These are phyloP conservation scores for Volvox africanus DNA, from an alignment of 139 green algal genomes.

Conservation along the genomic window DNA sequence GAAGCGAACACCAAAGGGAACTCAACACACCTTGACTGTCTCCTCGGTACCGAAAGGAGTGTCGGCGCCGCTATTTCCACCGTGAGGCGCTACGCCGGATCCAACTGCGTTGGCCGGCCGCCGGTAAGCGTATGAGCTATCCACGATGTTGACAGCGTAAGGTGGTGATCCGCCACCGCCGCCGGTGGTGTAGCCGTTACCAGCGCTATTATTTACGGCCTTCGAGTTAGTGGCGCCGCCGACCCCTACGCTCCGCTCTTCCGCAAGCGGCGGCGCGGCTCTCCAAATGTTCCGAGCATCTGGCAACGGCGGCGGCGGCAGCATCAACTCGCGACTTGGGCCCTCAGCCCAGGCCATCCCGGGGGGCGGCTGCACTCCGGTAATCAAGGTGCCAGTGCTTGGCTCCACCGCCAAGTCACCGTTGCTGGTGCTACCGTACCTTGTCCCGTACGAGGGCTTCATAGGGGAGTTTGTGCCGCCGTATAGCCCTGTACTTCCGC, in stretches of 20 bases:
- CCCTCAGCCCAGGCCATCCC: neutral
- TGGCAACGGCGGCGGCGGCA: neutral
- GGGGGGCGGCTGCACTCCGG: neutral
- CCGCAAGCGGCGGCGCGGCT: neutral
- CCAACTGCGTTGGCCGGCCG: conserved; percentile 12
- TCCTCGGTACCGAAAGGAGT: conserved; percentile 22
- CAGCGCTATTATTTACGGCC: neutral
- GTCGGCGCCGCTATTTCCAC: neutral
- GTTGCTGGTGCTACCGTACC: neutral
- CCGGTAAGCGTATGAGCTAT: conserved; percentile 25
- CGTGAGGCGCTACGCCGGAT: neutral
- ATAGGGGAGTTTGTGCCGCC: neutral
- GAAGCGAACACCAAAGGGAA: too few species aligned
- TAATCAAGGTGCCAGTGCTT: neutral
- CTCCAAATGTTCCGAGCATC: neutral
- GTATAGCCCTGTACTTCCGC: neutral
- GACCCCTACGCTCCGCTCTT: neutral
- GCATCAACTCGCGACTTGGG: neutral
- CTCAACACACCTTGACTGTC: neutral
- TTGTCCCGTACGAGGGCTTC: neutral
- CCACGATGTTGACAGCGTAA: conserved; percentile 17
- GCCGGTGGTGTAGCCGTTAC: neutral
- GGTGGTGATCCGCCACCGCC: neutral
- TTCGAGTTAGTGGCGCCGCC: neutral
- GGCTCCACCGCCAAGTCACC: neutral